A percentile compares a stretch with the other conserved stretches of the same genome.
phyloP scores from a whole-genome alignment of 2,329 filamentous ascomycete genomes.

The Botrytis medusae region DNA sequence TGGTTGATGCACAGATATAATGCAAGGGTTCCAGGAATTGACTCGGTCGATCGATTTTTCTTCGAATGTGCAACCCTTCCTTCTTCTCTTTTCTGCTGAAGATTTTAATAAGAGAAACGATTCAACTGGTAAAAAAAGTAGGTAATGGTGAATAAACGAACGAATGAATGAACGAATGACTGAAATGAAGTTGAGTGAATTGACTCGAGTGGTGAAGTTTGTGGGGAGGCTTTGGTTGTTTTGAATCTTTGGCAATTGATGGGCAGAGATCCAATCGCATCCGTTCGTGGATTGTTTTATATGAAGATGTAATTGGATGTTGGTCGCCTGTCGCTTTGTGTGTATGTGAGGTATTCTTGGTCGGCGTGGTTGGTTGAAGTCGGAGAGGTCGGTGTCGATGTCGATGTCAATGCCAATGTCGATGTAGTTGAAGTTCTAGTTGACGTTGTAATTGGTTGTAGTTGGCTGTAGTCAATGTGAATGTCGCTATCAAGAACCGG shows the following conservation, averaged over 20 bases:
- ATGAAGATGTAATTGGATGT: no score
- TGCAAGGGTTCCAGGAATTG: constrained; percentile 16
- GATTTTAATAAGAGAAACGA: neutral
- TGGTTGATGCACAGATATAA: constrained; percentile 10
- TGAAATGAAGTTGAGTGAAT: neutral
- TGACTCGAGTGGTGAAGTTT: neutral
- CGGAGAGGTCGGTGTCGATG: neutral
- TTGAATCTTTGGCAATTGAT: neutral
- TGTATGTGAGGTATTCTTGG: neutral
- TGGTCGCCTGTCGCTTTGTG: neutral
- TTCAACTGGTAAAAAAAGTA: neutral
- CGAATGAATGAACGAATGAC: neutral
- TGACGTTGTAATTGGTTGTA: neutral
- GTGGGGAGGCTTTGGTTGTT: neutral
- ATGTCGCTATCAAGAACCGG: neutral
- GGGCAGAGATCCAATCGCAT: neutral
- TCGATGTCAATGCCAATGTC: neutral
- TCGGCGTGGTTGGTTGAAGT: no score
- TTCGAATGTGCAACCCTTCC: neutral
- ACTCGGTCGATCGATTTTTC: constrained; percentile 17
- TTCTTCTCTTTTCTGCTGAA: neutral
- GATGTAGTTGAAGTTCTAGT: neutral
- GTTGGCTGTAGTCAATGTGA: neutral
- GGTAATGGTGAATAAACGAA: neutral
- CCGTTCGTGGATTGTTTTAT: neutral